Evolutionary conservation across 345 rosid genomes (phyloP).

Genomic region (Arabis alpina): DNA sequence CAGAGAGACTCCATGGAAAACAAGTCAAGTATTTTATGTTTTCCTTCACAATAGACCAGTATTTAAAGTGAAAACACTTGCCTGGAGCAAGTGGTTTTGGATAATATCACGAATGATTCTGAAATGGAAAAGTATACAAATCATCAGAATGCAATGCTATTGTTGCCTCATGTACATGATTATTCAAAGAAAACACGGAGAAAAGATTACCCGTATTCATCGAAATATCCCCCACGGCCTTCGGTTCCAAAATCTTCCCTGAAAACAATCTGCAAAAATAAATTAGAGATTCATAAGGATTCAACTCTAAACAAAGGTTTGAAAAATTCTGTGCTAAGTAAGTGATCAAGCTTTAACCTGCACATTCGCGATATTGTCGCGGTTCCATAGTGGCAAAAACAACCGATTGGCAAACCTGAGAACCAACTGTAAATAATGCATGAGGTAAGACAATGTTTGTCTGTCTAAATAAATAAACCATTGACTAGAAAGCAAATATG

Average conservation of each 20-base stretch:
- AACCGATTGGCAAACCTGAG: conserved; percentile 97
- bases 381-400: conserved; percentile 97
- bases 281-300: not conserved
- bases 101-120: conserved; percentile 98
- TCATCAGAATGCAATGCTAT: conserved; percentile 29
- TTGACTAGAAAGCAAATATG: conserved; percentile 12
- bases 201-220: conserved; percentile 85
- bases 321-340: not conserved
- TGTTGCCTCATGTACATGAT: conserved; percentile 16
- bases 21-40: conserved; percentile 10
- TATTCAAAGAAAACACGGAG: conserved; percentile 10
- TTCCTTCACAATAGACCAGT: not conserved
- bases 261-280: conserved; percentile 76
- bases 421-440: conserved; percentile 67
- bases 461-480: conserved; percentile 22
- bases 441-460: conserved; percentile 29
- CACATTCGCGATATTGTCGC: conserved; percentile 93
- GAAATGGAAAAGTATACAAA: conserved; percentile 41
- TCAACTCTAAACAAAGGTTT: conserved; percentile 3
- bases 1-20: conserved; percentile 15
- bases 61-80: conserved; percentile 37
- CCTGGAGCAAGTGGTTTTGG: conserved; percentile 97
- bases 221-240: conserved; percentile 99
- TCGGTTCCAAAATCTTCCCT: conserved; percentile 99
- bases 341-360: conserved; percentile 61